Percentiles rank a stretch among this genome's conserved stretches.
Evolutionary conservation across 257 asterid genomes (phyloP).

Genomic region (Lavandula angustifolia): DNA sequence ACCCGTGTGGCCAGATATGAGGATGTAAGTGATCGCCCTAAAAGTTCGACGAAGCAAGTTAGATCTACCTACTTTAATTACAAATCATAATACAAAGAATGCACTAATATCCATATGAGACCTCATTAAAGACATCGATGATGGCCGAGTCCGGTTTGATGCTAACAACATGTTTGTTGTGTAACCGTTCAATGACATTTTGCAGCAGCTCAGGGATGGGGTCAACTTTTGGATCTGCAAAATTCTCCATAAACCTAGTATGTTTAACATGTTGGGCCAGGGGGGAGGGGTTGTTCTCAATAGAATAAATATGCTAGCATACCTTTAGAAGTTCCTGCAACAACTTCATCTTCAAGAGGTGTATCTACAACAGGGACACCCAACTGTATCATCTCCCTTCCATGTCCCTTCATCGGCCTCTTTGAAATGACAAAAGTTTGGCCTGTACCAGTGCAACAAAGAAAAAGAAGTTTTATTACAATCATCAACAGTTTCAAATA

Average conservation of each 20-base stretch:
- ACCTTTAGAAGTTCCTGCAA: conserved; percentile 65
- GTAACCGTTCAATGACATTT: conserved; percentile 60
- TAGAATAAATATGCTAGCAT: no score
- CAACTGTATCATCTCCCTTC: conserved; percentile 88
- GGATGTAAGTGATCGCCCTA: conserved; percentile 94
- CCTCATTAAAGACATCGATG: conserved; percentile 85
- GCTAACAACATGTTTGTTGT: conserved; percentile 50
- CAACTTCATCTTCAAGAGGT: conserved; percentile 58
- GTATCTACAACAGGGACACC: conserved; percentile 70
- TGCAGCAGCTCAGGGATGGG: conserved; percentile 70
- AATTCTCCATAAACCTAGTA: conserved; percentile 29
- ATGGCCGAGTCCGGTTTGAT: conserved; percentile 78
- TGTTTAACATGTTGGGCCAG: no score
- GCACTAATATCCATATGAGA: conserved; percentile 32
- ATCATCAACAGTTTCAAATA: conserved; percentile 16
- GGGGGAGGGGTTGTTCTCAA: no score
- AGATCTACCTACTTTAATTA: conserved; percentile 26
- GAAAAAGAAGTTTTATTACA: conserved; percentile 29
- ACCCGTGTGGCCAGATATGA: conserved; percentile 72
- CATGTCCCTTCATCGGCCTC: conserved; percentile 88
- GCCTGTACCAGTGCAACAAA: conserved; percentile 53
- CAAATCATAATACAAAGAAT: conserved; percentile 25
- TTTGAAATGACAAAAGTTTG: conserved; percentile 63
- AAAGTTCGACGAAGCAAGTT: conserved; percentile 34
- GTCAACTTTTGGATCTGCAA: conserved; percentile 68